A percentile compares a stretch with the other conserved stretches of the same genome.
Conservation (phyloP, 2,329 filamentous ascomycete species). For the Colletotrichum filicis region DNA sequence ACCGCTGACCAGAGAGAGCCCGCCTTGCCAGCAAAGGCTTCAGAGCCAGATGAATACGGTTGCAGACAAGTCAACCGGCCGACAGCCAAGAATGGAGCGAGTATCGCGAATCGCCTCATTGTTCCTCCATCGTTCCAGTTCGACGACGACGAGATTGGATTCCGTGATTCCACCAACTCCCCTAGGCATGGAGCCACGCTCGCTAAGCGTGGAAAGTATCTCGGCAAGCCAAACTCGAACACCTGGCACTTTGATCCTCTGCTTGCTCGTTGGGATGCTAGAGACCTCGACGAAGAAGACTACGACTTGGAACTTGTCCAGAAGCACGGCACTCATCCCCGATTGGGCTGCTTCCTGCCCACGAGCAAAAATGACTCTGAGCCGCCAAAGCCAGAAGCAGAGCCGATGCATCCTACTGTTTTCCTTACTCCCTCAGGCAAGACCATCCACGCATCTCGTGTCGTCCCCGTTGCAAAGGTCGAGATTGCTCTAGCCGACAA, state of each 20-base stretch:
- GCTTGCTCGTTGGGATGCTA: conserved; percentile 63
- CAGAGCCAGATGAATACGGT: conserved; percentile 63
- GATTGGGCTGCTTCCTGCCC: conserved; percentile 63
- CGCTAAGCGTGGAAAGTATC: conserved; percentile 63
- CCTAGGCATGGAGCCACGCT: conserved; percentile 63
- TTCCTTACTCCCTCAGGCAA: conserved; percentile 60
- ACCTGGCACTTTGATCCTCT: conserved; percentile 66
- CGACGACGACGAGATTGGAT: conserved; percentile 67
- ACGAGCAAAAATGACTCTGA: conserved; percentile 58
- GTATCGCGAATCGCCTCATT: conserved; percentile 63
- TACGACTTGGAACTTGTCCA: conserved; percentile 62
- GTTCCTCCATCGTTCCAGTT: conserved; percentile 61
- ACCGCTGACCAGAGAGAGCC: conserved; percentile 42
- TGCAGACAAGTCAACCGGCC: conserved; percentile 58
- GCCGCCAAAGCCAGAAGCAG: conserved; percentile 51
- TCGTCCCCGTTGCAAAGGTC: conserved; percentile 40
- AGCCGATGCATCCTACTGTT: conserved; percentile 60
- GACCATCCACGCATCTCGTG: conserved; percentile 60
- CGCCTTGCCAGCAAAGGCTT: conserved; percentile 43
- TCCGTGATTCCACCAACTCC: conserved; percentile 68
- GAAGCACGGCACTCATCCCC: conserved; percentile 63
- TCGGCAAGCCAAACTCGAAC: conserved; percentile 64
- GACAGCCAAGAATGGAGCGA: conserved; percentile 49
- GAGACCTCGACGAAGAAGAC: conserved; percentile 58
- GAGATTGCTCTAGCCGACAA: conserved; percentile 20